Base-by-base conservation (phyloP, 2,329 filamentous ascomycete genomes). In the Trichoderma cornu-damae region DNA sequence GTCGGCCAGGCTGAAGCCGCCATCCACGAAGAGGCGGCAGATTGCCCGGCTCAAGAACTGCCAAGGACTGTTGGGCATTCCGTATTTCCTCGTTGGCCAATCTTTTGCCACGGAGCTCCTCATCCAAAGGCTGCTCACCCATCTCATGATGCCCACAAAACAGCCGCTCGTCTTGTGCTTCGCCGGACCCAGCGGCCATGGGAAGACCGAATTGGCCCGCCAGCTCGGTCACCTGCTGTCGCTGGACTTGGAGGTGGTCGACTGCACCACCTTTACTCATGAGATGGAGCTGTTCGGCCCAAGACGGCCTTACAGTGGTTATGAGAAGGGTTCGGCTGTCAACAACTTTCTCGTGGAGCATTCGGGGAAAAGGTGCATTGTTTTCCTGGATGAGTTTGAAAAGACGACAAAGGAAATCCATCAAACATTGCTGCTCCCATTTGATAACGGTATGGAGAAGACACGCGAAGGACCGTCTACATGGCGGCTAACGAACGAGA, bases 351-450 rank as follows among this genome's bases (percentile, higher is more conserved):
- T 80, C 0, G 69, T 69, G 0, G 56, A 60, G 2, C 68, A 76
- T 22, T 61, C 61, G 5, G 72, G 70, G 1, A 32, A 70, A 48
- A 63, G 67, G 16, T 69, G 68, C 34, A 70, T 81, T 7, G 73
- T 81, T 0, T 80, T 79, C 58, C 61, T 81, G 12, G 78, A 81
- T 50, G 77, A 81, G 50, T 79, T 80, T 43, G 77, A 80, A 37
- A 80, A 79, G 63, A 77, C 75, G 0, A 67, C 61, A 0, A 14
- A 64, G 4, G 69, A 73, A 1, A 68, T 79, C 2, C 72, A 72
- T 8, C 63, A 78, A 18, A 64, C 76, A 4, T 65, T 81, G 6
- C 63, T 81, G 2, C 59, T 76, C 3, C 70, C 73, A 0, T 76
- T 79, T 55, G 73, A 79, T 4, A 69, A 70, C 38, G 76, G 76